Conservation (phyloP, 208 protist genomes). For the Angomonas ambiguus region DNA sequence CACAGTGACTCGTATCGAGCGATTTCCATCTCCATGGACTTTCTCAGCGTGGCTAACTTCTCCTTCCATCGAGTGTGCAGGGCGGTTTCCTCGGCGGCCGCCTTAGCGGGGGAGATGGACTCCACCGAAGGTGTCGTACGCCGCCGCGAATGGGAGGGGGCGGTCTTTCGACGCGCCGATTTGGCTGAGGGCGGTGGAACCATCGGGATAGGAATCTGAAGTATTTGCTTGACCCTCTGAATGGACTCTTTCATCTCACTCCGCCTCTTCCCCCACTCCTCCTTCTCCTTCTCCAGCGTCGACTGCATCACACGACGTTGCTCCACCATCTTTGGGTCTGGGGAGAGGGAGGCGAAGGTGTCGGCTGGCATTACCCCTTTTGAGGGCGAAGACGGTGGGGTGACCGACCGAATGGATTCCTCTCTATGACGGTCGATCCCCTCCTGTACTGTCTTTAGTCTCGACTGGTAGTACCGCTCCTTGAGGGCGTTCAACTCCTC, state of each 20-base stretch:
- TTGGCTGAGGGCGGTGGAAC: not conserved
- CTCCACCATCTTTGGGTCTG: not conserved
- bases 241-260: not conserved
- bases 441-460: conserved; percentile 18
- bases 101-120: not conserved
- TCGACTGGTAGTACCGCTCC: conserved; percentile 20
- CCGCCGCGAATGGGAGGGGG: not conserved
- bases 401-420: not conserved
- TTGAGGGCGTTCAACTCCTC: conserved; percentile 25
- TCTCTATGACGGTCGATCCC: conserved; percentile 4
- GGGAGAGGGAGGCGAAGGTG: too few species aligned
- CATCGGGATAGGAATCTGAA: not conserved
- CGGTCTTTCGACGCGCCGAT: not conserved
- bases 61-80: not conserved
- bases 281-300: not conserved
- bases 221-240: not conserved
- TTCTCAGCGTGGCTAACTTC: not conserved
- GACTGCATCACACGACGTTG: not conserved
- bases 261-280: not conserved
- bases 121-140: not conserved
- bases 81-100: not conserved
- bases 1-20: not conserved
- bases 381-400: not conserved
- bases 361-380: too few species aligned
- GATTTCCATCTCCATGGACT: not conserved